These are phyloP conservation scores for Hyaloscypha bicolor DNA, from an alignment of 495 filamentous ascomycete genomes.

Conservation along the genomic window DNA sequence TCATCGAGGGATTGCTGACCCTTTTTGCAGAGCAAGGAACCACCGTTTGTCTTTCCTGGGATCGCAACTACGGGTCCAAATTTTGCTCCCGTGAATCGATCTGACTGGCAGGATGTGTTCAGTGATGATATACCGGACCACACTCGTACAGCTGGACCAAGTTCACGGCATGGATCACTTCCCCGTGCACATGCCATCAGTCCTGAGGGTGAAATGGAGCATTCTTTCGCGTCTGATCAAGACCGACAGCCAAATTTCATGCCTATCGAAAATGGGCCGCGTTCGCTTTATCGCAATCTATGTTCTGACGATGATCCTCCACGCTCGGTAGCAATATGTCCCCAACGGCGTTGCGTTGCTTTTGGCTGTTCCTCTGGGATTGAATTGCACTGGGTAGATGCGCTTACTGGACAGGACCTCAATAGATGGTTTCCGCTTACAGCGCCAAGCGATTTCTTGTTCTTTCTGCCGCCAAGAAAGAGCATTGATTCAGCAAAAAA, in stretches of 20 bases:
- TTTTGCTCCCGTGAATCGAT: slow-evolving; percentile 11
- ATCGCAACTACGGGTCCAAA: slow-evolving; percentile 14
- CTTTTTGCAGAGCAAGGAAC: background rate
- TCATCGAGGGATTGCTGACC: background rate
- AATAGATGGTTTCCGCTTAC: slow-evolving; percentile 69
- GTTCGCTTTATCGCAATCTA: slow-evolving; percentile 57
- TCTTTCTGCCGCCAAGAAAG: slow-evolving; percentile 62
- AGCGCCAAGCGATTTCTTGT: slow-evolving; percentile 65
- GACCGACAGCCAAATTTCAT: slow-evolving; percentile 9
- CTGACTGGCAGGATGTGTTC: slow-evolving; percentile 25
- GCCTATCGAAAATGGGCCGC: slow-evolving; percentile 36
- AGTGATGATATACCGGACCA: slow-evolving; percentile 8
- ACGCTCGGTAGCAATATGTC: slow-evolving; percentile 68
- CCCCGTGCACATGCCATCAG: background rate
- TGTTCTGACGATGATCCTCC: slow-evolving; percentile 69
- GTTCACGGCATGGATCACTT: slow-evolving; percentile 11
- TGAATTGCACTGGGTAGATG: slow-evolving; percentile 74
- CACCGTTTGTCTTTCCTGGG: slow-evolving; percentile 23
- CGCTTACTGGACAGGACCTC: slow-evolving; percentile 57
- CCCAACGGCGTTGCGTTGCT: slow-evolving; percentile 66
- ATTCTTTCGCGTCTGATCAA: background rate
- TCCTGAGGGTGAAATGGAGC: background rate
- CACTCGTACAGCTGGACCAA: slow-evolving; percentile 4
- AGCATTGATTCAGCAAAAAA: slow-evolving; percentile 57
- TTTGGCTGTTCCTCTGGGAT: slow-evolving; percentile 71